Base-by-base conservation (phyloP, 331 rosid species). In the Rosa hybrid region DNA sequence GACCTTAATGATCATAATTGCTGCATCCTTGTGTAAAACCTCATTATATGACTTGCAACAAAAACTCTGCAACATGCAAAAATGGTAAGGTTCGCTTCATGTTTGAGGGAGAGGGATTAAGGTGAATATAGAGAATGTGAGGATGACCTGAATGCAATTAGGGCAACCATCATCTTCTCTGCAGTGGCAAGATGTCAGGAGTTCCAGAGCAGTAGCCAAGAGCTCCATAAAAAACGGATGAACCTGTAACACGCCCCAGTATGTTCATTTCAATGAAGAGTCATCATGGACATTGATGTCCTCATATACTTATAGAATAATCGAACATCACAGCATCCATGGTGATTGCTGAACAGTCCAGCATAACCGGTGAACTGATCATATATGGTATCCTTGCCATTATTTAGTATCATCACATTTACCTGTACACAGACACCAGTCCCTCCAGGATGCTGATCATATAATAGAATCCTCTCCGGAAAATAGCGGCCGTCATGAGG, bases 361-460 rank as follows among this genome's bases (percentile, higher is more conserved):
- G 76, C 72, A 44, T 46, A 72, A 64, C 10, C 13, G 38, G 20
- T 9, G 46, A 5, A 16, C 6, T 65, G 21, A 65, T 65, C 48
- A 5, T 6, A 7, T 34, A 14, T 6, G 14, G 46, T 16, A 65
- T 38, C 71, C 12, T 65, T 6, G 20, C 48, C 12, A 67, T 21
- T 46, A 14, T 16, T 16, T 7, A 67, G 21, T 67, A 8, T 42
- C 72, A 68, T 41, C 83, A 12, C 71, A 78, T 65, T 80, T 49
- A 90, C 99, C 98, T 88, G 98, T 14, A 87, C 80, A n/a, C 97
- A 93, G 80, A 90, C 67, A 72, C 94, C 98, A 74, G 86, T 84
- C 80, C 98, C 98, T 84, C 99, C 99, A 30, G 90, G 93, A 89
- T 90, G 93, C 82, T 87, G 89, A 89, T 95, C 97, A 70, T 89